Conservation (phyloP, 108 stramenopile species). For the Conticribra guillardii region DNA sequence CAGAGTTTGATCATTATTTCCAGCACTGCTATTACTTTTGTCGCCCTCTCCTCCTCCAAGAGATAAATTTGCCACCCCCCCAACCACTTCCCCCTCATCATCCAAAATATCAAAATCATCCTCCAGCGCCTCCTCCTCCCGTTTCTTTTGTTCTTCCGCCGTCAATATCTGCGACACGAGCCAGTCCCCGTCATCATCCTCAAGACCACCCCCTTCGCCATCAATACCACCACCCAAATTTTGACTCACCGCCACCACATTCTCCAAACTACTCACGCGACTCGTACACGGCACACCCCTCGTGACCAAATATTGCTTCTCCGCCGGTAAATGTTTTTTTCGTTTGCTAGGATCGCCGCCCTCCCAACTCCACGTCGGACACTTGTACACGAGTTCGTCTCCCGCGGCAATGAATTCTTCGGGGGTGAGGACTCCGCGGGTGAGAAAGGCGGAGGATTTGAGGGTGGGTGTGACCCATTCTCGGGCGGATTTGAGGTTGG, state of each 20-base stretch:
- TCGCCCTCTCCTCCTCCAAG: neutral
- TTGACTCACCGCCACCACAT: constrained; percentile 50
- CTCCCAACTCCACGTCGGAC: constrained; percentile 97
- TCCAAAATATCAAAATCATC: constrained; percentile 91
- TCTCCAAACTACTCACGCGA: constrained; percentile 80
- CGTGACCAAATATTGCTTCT: constrained; percentile 94
- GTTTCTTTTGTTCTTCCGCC: constrained; percentile 33
- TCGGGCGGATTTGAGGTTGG: constrained; percentile 72
- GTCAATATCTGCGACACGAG: constrained; percentile 61
- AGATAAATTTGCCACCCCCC: constrained; percentile 5
- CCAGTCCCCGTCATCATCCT: constrained; percentile 73
- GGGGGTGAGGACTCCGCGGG: constrained; percentile 93
- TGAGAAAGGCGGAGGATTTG: constrained; percentile 84
- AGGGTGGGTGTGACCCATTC: constrained; percentile 91
- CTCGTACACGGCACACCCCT: constrained; percentile 87
- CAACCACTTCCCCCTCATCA: constrained; percentile 70
- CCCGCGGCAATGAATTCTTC: constrained; percentile 94
- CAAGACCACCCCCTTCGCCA: neutral
- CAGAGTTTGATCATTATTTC: neutral
- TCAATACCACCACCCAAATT: constrained; percentile 17
- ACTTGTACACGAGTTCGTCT: constrained; percentile 90
- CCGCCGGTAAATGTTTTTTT: constrained; percentile 74
- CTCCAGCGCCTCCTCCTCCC: constrained; percentile 54
- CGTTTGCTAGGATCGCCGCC: constrained; percentile 62
- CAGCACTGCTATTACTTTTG: neutral